Evolutionary conservation across 371 early-diverging fungal genomes (phyloP), one percentile per base, ranked within the genome.

Genomic region (Phascolomyces articulosus): DNA sequence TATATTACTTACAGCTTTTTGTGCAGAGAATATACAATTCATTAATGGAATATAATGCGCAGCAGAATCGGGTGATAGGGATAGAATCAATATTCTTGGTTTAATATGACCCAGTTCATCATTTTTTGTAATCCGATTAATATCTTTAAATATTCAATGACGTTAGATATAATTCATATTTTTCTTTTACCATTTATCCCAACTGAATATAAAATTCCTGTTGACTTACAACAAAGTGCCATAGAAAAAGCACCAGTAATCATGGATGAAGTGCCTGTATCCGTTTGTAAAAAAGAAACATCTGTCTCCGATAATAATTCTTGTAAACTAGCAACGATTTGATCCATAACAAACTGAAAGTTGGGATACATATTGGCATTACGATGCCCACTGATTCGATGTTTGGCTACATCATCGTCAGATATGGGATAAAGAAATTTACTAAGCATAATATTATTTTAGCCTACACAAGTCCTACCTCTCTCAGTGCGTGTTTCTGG

Each of bases 21-120:
- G 97, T 1, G 97, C 97, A 0, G 97, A 92, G 74, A 98, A 98
- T 34, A 97, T 96, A 64, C 90, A 88, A 75, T 98, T 98, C 98
- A 98, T 98, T 57, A 95, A 84, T 8, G 95, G 87, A 44, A 97
- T 95, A 75, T 98, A 97, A 67, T 97, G 95, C 29, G 84, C 80
- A 3, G 98, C 86, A 3, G 89, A 80, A 70, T 97, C 98, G 0
- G 91, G 88, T 0, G 96, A 94, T 15, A 93, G 93, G 0, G 95
- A 94, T 11, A 97, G 60, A 0, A 94, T 83, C 11, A 97, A 78
- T 44, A 97, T 91, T 34, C 97, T 85, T n/a, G 96, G 86, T 68
- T 90, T 88, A 48, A 91, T 71, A 51, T 85, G 87, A 2, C 79
- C 84, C 40, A 85, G 64, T 28, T 85, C 84, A 51, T 90, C 87